Percentiles rank a stretch among this genome's conserved stretches.
phyloP scores from a whole-genome alignment of 345 rosid species.

The Bruguiera gymnorhiza region DNA sequence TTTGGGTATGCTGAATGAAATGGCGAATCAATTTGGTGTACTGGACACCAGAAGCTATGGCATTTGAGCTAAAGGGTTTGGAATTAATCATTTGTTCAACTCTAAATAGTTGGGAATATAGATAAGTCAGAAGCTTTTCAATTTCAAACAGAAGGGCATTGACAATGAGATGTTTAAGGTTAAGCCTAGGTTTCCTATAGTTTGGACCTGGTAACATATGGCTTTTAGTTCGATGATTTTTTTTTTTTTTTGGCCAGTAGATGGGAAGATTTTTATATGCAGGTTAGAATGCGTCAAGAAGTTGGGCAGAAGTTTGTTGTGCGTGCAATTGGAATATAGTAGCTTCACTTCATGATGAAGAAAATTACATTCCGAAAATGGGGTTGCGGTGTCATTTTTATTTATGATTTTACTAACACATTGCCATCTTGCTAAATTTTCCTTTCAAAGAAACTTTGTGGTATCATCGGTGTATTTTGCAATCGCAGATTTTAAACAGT shows the following conservation, averaged over 20 bases:
- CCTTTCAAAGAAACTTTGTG: no score
- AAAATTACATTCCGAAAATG: background rate
- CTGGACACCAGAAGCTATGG: slow-evolving; percentile 7
- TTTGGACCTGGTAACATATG: background rate
- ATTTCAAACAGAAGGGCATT: background rate
- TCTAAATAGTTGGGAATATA: no score
- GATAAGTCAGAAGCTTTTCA: background rate
- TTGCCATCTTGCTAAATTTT: no score
- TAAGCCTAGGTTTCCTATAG: no score
- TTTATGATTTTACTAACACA: no score
- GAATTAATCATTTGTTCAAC: background rate
- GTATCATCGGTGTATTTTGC: no score
- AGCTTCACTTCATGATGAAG: no score
- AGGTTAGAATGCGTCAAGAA: background rate
- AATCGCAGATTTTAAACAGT: no score
- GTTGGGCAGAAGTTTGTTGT: background rate
- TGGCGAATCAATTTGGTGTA: background rate
- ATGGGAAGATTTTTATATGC: background rate
- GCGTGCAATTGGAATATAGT: no score
- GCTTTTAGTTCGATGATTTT: background rate
- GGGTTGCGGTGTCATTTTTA: no score
- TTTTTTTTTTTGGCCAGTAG: no score
- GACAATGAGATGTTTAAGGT: background rate
- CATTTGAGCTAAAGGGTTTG: slow-evolving; percentile 5
- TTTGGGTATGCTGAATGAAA: background rate